A percentile compares a stretch with the other conserved stretches of the same genome.
These are phyloP conservation scores for Aspergillus sp. DNA, from an alignment of 2,329 filamentous ascomycete species.

Conservation along the genomic window DNA sequence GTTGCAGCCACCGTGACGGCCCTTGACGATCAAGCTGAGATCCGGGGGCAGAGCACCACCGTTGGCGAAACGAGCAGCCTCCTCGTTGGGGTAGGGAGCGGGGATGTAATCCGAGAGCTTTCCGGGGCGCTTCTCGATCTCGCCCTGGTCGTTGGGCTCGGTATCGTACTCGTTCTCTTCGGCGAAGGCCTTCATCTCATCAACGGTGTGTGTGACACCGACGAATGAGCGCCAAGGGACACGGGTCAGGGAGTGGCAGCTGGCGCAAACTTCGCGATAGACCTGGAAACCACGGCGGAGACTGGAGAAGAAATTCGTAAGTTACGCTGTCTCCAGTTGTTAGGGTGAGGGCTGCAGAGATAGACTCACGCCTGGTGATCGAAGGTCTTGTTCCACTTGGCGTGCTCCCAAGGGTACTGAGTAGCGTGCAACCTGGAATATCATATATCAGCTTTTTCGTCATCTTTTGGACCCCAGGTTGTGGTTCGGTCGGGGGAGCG, in stretches of 20 bases:
- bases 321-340: constrained; percentile 17
- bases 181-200: constrained; percentile 95
- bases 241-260: constrained; percentile 94
- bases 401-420: constrained; percentile 93
- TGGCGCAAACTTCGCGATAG: constrained; percentile 96
- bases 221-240: constrained; percentile 93
- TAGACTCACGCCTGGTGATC: constrained; percentile 88
- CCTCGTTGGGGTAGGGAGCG: constrained; percentile 96
- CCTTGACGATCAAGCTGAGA: constrained; percentile 97
- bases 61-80: constrained; percentile 96
- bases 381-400: constrained; percentile 91
- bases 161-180: constrained; percentile 99
- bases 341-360: constrained; percentile 14
- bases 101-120: constrained; percentile 99
- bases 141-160: constrained; percentile 96
- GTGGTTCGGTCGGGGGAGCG: constrained; percentile 32
- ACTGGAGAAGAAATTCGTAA: constrained; percentile 54
- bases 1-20: constrained; percentile 93
- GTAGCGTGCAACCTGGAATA: constrained; percentile 80
- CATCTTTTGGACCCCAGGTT: constrained; percentile 25
- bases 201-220: constrained; percentile 89
- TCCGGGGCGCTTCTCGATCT: constrained; percentile 97
- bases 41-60: constrained; percentile 97
- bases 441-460: constrained; percentile 31
- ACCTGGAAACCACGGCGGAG: constrained; percentile 99